Evolutionary conservation across 2,329 filamentous ascomycete species (phyloP).

Genomic region (Aspergillus fumigatus): DNA sequence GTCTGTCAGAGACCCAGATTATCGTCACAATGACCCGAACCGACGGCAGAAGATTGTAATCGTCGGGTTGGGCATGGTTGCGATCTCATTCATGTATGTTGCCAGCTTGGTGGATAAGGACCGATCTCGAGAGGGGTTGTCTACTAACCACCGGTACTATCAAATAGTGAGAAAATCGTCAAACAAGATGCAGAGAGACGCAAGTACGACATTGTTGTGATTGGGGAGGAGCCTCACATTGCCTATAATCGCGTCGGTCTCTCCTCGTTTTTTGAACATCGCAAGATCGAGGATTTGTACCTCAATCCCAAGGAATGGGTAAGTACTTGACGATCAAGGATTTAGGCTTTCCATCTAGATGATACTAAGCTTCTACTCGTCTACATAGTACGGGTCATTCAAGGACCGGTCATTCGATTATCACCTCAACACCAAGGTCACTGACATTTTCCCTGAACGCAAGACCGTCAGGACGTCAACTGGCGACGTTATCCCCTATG

Average conservation of each 20-base stretch:
- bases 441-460: slow-evolving; percentile 57
- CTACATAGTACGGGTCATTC: slow-evolving; percentile 58
- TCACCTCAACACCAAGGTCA: slow-evolving; percentile 70
- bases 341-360: not conserved
- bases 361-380: not conserved
- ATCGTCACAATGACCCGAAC: slow-evolving; percentile 6
- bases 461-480: slow-evolving; percentile 68
- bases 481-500: slow-evolving; percentile 68
- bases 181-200: slow-evolving; percentile 72
- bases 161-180: slow-evolving; percentile 74
- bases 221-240: slow-evolving; percentile 81
- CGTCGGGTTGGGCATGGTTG: slow-evolving; percentile 88
- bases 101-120: slow-evolving; percentile 1
- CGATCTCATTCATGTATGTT: slow-evolving; percentile 78
- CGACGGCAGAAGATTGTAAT: slow-evolving; percentile 66
- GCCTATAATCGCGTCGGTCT: slow-evolving; percentile 89
- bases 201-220: slow-evolving; percentile 76
- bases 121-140: not conserved
- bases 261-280: slow-evolving; percentile 83
- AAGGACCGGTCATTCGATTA: slow-evolving; percentile 66
- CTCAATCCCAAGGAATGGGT: slow-evolving; percentile 82
- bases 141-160: not conserved
- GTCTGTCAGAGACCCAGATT: slow-evolving; percentile 1
- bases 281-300: slow-evolving; percentile 81
- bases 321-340: slow-evolving; percentile 16